phyloP scores from a whole-genome alignment of 2,329 filamentous ascomycete species.

The Karstenula rhodostoma region DNA sequence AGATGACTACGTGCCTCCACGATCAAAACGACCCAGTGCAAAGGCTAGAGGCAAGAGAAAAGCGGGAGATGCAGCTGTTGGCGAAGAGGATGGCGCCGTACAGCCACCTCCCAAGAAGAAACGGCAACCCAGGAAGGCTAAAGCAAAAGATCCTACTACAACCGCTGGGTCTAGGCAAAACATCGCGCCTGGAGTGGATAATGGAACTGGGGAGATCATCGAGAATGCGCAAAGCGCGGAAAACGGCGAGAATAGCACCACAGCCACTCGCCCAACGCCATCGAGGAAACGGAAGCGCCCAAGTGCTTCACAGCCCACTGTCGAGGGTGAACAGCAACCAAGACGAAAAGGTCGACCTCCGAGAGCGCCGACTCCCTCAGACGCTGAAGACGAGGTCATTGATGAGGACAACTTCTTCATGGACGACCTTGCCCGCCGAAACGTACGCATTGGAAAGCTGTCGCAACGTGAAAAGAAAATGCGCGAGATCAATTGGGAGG shows the following conservation, averaged over 20 bases:
- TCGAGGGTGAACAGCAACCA: conserved; percentile 22
- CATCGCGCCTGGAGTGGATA: conserved; percentile 10
- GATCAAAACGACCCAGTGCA: conserved; percentile 21
- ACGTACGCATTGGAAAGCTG: conserved; percentile 71
- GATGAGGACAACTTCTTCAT: conserved; percentile 74
- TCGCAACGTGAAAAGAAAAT: conserved; percentile 79
- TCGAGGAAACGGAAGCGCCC: conserved; percentile 25
- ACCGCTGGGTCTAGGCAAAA: conserved; percentile 20
- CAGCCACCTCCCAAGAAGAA: conserved; percentile 33
- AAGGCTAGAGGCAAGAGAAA: conserved; percentile 31
- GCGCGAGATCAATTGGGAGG: conserved; percentile 68
- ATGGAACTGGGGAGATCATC: conserved; percentile 18
- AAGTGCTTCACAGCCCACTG: conserved; percentile 22
- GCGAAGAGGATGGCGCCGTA: conserved; percentile 16
- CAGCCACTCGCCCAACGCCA: conserved; percentile 22
- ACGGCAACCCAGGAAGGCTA: conserved; percentile 40
- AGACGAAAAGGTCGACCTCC: conserved; percentile 37
- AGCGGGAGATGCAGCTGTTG: conserved; percentile 18
- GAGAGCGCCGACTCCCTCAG: conserved; percentile 47
- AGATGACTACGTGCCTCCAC: conserved; percentile 13
- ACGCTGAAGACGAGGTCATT: conserved; percentile 57
- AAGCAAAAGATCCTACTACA: conserved; percentile 22
- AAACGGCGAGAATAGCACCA: conserved; percentile 17
- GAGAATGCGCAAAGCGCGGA: conserved; percentile 21
- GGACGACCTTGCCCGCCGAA: conserved; percentile 73